Percentiles rank a stretch among this genome's conserved stretches.
Conservation (phyloP, 2,329 filamentous ascomycete species). For the Botryotinia narcissicola region DNA sequence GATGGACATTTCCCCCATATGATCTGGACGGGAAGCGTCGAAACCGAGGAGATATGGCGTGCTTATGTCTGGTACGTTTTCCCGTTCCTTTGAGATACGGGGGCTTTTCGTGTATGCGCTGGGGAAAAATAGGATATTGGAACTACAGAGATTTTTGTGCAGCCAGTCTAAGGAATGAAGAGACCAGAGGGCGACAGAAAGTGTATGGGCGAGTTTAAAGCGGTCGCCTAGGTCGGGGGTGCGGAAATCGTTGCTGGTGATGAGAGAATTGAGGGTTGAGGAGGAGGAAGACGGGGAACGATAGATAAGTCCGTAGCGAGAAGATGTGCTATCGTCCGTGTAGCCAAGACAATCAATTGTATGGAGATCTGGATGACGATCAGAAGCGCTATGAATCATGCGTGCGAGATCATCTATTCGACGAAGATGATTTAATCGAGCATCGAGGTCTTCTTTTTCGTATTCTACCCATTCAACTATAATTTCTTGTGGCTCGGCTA, state of each 20-base stretch:
- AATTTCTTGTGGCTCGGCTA: slow-evolving; percentile 36
- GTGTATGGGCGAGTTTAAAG: slow-evolving; percentile 44
- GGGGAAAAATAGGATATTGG: slow-evolving; percentile 46
- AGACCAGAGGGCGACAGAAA: slow-evolving; percentile 48
- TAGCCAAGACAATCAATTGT: slow-evolving; percentile 46
- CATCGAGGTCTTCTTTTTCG: slow-evolving; percentile 42
- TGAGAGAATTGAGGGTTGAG: slow-evolving; percentile 44
- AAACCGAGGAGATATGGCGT: slow-evolving; percentile 43
- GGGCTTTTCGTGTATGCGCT: slow-evolving; percentile 39
- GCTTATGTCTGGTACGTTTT: slow-evolving; percentile 44
- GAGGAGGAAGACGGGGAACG: slow-evolving; percentile 40
- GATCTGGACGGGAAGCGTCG: slow-evolving; percentile 42
- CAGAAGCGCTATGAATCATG: slow-evolving; percentile 48
- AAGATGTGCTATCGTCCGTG: slow-evolving; percentile 42
- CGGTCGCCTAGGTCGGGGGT: slow-evolving; percentile 48
- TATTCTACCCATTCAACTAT: slow-evolving; percentile 49
- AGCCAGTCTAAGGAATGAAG: slow-evolving; percentile 56
- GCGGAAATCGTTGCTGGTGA: slow-evolving; percentile 42
- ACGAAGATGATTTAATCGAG: slow-evolving; percentile 45
- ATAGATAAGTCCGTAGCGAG: slow-evolving; percentile 47
- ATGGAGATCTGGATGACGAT: slow-evolving; percentile 42
- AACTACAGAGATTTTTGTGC: slow-evolving; percentile 44
- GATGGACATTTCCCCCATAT: slow-evolving; percentile 41
- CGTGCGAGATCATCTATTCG: slow-evolving; percentile 48
- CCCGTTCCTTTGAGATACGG: slow-evolving; percentile 32